Base-by-base conservation (phyloP, 495 filamentous ascomycete species). In the Hypomontagnella submonticulosa region DNA sequence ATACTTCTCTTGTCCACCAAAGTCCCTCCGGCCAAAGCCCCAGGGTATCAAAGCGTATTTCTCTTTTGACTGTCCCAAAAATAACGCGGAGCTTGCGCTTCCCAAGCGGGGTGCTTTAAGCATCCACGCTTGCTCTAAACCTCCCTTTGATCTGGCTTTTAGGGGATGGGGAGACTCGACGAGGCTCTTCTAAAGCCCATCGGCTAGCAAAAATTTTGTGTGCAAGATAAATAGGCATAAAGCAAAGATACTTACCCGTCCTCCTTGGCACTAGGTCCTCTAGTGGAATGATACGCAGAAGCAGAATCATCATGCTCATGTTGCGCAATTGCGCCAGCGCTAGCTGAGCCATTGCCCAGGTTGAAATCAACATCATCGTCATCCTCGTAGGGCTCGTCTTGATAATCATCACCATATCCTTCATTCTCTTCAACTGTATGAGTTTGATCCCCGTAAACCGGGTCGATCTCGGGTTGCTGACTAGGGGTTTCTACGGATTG, bases 241-340 rank as follows among this genome's bases (percentile, higher is more conserved):
- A 67, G 60, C 23, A 49, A 62, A 68, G 47, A 15, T 48, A 93
- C 96, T 97, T 89, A 99, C 95, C 95, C 95, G 75, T 99, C 95
- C 87, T 99, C 95, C 79, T 98, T 98, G 49, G 96, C 92, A 68
- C 92, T 78, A 71, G 90, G 72, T 76, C 87, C 71, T 73, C 79
- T 74, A 20, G 71, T 61, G n/a, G 72, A 68, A 42, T 74, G 73
- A 49, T 73, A 77, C 5, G 48, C 37, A 1, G 71, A 38, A 47
- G 69, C 66, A 32, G 73, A 62, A 4, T 70, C 66, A 38, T 76
- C 73, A 4, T 77, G 73, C 30, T 79, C 76, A 66, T 48, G 80
- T 75, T 27, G 72, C 11, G 71, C 57, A 16, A 77, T 73, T 4
- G 67, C 66, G 50, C 60, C 57, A 38, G 75, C 59, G 68, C 79